phyloP scores from a whole-genome alignment of 2,329 filamentous ascomycete species.

The Pseudocercospora fuligena region DNA sequence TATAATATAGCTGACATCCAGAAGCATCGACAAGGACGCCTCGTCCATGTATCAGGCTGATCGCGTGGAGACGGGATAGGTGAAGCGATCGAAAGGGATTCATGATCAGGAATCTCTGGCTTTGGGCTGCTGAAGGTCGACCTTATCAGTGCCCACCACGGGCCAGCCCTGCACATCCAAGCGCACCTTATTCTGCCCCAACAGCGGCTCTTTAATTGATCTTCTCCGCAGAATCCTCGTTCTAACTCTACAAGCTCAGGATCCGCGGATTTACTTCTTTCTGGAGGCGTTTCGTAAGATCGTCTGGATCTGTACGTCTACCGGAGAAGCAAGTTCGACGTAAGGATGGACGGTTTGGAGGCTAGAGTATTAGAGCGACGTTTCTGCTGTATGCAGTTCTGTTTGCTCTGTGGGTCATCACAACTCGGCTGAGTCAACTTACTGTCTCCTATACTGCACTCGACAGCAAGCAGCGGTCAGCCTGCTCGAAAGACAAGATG shows the following conservation, averaged over 20 bases:
- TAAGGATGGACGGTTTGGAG: slow-evolving; percentile 13
- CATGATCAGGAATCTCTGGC: background rate
- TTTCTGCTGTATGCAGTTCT: background rate
- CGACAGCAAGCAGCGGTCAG: background rate
- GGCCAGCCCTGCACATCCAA: slow-evolving; percentile 8
- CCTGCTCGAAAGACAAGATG: slow-evolving; percentile 15
- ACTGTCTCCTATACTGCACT: background rate
- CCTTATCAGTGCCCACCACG: slow-evolving; percentile 10
- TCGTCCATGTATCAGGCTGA: background rate
- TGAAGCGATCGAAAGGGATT: background rate
- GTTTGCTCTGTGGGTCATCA: background rate
- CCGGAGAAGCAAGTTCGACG: slow-evolving; percentile 29
- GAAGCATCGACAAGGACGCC: slow-evolving; percentile 8
- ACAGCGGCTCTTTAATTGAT: background rate
- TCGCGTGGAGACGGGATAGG: background rate
- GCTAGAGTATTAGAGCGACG: slow-evolving; percentile 7
- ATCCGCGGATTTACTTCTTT: slow-evolving; percentile 32
- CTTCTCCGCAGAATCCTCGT: slow-evolving; percentile 13
- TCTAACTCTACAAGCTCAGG: background rate
- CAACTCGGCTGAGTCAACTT: background rate
- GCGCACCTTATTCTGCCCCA: background rate
- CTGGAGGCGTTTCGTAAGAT: slow-evolving; percentile 18
- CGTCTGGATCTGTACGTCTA: slow-evolving; percentile 6
- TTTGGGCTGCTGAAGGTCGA: slow-evolving; percentile 9
- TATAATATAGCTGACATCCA: background rate